These are phyloP conservation scores for Apiospora phragmitis DNA, from an alignment of 2,329 filamentous ascomycete genomes.

Conservation along the genomic window DNA sequence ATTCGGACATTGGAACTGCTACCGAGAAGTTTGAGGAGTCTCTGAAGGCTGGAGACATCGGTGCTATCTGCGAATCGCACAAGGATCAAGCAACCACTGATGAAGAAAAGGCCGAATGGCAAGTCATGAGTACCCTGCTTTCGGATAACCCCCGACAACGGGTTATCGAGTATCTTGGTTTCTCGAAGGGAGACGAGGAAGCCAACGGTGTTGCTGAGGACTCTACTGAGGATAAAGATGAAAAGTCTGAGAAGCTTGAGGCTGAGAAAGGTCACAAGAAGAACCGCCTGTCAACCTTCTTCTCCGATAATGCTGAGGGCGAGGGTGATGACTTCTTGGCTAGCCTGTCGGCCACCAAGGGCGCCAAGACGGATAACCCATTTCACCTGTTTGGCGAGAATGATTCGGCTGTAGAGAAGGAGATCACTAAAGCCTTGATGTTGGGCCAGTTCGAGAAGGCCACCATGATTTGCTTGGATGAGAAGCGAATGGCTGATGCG, in stretches of 20 bases:
- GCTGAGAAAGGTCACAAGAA: conserved; percentile 49
- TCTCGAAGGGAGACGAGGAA: conserved; percentile 65
- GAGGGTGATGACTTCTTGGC: conserved; percentile 86
- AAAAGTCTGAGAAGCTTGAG: conserved; percentile 39
- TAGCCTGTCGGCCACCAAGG: conserved; percentile 83
- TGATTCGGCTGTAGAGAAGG: conserved; percentile 82
- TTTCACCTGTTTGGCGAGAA: conserved; percentile 85
- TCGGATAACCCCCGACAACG: conserved; percentile 82
- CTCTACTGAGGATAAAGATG: conserved; percentile 31
- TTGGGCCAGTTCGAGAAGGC: conserved; percentile 89
- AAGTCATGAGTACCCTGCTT: conserved; percentile 85
- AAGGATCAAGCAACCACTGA: conserved; percentile 75
- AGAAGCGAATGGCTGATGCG: conserved; percentile 90
- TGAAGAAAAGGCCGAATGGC: conserved; percentile 95
- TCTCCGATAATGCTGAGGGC: conserved; percentile 65
- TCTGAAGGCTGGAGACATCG: conserved; percentile 74
- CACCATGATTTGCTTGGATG: conserved; percentile 82
- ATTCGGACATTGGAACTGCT: conserved; percentile 79
- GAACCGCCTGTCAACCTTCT: conserved; percentile 75
- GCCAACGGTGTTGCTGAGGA: conserved; percentile 50
- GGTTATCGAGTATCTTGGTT: conserved; percentile 88
- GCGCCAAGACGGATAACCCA: conserved; percentile 88
- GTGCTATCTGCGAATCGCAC: conserved; percentile 76
- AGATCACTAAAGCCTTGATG: conserved; percentile 84
- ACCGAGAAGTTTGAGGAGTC: conserved; percentile 87